Base-by-base conservation (phyloP, 352 stramenopile genomes). In the Phytophthora tentaculata region DNA sequence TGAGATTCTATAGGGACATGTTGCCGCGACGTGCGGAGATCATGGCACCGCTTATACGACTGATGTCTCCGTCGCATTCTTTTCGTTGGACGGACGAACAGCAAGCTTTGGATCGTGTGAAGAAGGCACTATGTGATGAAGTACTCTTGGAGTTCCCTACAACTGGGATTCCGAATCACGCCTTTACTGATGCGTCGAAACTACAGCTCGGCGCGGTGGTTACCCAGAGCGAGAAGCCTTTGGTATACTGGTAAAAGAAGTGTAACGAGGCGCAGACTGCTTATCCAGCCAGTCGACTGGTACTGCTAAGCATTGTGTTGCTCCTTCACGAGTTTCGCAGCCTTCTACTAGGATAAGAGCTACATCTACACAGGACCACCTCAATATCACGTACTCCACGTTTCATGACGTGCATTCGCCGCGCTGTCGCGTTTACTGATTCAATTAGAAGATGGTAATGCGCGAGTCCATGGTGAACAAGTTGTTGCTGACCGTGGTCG, bases 1-100 rank as follows among this genome's bases (percentile, higher is more conserved):
- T 35, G 1, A 68, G 57, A 16, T 68, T 53, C 50, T 61, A 59
- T n/a, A n/a, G 44, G 4, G 39, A 67, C 43, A 60, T 67, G 60
- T 23, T 58, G 16, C 35, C 24, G 1, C 24, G n/a, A 10, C 29
- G 32, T 14, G 20, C 35, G 0, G 47, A 52, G 13, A n/a, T n/a
- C n/a, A n/a, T n/a, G n/a, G n/a, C n/a, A n/a, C n/a, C n/a, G n/a
- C n/a, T n/a, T n/a, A n/a, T n/a, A n/a, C n/a, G n/a, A n/a, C n/a
- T n/a, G n/a, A n/a, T n/a, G n/a, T n/a, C n/a, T n/a, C n/a, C n/a
- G n/a, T n/a, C n/a, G n/a, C n/a, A n/a, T n/a, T n/a, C n/a, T n/a
- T n/a, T n/a, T n/a, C n/a, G n/a, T n/a, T n/a, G n/a, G n/a, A n/a
- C n/a, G n/a, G n/a, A n/a, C n/a, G n/a, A n/a, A n/a, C n/a, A n/a